phyloP scores from a whole-genome alignment of 148 eudicot species.

The Rhododendron mucronatum region DNA sequence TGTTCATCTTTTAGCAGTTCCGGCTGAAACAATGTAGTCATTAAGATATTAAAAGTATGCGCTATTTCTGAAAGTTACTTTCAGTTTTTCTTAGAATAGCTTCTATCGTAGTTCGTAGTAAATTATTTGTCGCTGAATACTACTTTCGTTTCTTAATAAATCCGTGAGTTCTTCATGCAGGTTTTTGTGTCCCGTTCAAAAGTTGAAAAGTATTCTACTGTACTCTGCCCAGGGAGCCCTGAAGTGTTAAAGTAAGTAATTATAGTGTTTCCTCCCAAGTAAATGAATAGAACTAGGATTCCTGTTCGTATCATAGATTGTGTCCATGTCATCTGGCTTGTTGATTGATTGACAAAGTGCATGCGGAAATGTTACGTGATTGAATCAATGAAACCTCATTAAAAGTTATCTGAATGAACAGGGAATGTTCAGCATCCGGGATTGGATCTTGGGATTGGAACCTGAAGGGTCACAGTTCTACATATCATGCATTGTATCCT shows the following conservation, averaged over 20 bases:
- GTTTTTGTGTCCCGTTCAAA: constrained; percentile 76
- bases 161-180: constrained; percentile 29
- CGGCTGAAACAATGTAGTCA: not conserved
- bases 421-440: constrained; percentile 54
- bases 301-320: not conserved
- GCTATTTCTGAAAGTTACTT: not conserved
- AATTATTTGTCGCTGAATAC: not conserved
- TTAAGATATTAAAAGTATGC: not conserved
- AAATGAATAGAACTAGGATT: not conserved
- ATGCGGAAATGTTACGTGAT: not conserved
- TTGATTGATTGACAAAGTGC: not conserved
- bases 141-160: not conserved
- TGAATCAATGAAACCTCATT: constrained; percentile 10
- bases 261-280: not conserved
- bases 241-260: constrained; percentile 56
- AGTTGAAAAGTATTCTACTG: constrained; percentile 69
- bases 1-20: not conserved
- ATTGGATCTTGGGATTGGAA: constrained; percentile 98
- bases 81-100: not conserved
- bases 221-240: constrained; percentile 64
- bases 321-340: not conserved
- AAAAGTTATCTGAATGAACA: constrained; percentile 27
- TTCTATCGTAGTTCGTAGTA: not conserved
- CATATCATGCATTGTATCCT: constrained; percentile 89
- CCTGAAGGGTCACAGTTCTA: constrained; percentile 55